Percentiles rank a stretch among this genome's conserved stretches.
phyloP scores from a whole-genome alignment of 352 stramenopile genomes.

The Blastocystis sp. region DNA sequence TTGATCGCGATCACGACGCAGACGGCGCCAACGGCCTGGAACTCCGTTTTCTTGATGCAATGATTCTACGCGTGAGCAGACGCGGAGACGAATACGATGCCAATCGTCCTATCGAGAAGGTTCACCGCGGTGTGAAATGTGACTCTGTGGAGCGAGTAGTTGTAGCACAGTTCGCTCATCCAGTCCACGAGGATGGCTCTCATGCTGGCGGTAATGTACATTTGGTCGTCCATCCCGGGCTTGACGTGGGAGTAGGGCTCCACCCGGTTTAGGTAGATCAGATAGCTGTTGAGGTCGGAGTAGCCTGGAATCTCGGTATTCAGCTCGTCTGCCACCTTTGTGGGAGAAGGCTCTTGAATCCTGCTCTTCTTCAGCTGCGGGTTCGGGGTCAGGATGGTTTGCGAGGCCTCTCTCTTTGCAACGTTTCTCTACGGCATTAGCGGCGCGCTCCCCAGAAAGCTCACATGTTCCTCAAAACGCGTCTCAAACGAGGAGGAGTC shows the following conservation, averaged over 20 bases:
- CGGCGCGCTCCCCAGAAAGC: background rate
- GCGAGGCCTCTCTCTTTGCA: background rate
- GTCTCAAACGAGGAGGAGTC: too few species aligned
- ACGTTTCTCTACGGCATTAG: slow-evolving; percentile 33
- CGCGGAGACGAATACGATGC: slow-evolving; percentile 33
- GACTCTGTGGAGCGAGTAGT: slow-evolving; percentile 71
- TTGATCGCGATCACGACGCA: slow-evolving; percentile 30
- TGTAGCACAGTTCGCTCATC: slow-evolving; percentile 72
- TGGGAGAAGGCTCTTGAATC: slow-evolving; percentile 27
- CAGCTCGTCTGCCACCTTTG: background rate
- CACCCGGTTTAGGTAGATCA: slow-evolving; percentile 15
- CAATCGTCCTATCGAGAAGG: slow-evolving; percentile 71
- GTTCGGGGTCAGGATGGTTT: background rate
- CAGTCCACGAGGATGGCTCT: slow-evolving; percentile 72
- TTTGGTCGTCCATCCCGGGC: slow-evolving; percentile 6
- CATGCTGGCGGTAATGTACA: slow-evolving; percentile 72
- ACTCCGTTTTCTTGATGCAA: slow-evolving; percentile 13
- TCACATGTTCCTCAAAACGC: background rate
- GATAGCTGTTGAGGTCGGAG: background rate
- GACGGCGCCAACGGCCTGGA: slow-evolving; percentile 41
- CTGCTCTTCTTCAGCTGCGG: slow-evolving; percentile 2
- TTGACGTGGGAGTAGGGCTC: slow-evolving; percentile 6
- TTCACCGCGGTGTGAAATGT: slow-evolving; percentile 71
- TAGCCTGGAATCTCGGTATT: background rate
- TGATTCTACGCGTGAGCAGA: background rate